Evolutionary conservation across 2,329 filamentous ascomycete species (phyloP).

Genomic region (Apiospora koreana): DNA sequence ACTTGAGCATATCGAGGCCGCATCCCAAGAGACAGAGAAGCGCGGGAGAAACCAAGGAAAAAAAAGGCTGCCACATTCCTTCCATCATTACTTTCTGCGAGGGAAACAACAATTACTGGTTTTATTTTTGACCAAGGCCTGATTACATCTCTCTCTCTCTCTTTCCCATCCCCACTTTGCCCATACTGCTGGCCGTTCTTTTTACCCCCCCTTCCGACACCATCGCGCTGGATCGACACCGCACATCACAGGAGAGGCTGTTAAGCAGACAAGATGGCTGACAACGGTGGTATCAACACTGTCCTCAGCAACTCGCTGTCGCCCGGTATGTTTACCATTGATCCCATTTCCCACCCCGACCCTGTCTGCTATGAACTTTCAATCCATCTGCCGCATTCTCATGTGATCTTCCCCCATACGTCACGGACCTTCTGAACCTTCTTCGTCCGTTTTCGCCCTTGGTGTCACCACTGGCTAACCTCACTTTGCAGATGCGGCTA

Average conservation of each 20-base stretch:
- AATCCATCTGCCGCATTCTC: not conserved
- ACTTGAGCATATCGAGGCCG: conserved; percentile 3
- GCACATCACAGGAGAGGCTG: conserved; percentile 17
- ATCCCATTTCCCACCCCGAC: conserved; percentile 14
- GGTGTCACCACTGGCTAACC: conserved; percentile 32
- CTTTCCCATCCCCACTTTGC: conserved; percentile 6
- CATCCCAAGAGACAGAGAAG: not conserved
- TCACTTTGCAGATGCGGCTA: conserved; percentile 70
- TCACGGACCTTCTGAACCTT: conserved; percentile 11
- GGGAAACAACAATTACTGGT: not conserved
- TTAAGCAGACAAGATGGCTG: conserved; percentile 51
- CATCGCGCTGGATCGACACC: conserved; percentile 8
- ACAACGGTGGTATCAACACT: conserved; percentile 87
- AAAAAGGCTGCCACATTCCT: conserved; percentile 2
- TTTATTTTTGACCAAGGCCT: conserved; percentile 2
- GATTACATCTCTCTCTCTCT: not conserved
- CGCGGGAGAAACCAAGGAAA: not conserved
- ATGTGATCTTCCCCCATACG: conserved; percentile 18
- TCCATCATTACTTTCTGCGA: conserved; percentile 1
- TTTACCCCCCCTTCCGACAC: not conserved
- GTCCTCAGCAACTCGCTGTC: conserved; percentile 97
- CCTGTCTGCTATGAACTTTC: not conserved
- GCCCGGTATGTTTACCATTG: conserved; percentile 65
- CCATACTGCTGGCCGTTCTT: conserved; percentile 8
- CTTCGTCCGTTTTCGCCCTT: conserved; percentile 2